These are phyloP conservation scores for Microstroma glucosiphilum DNA, from an alignment of 1,284 basidiomycete genomes.

Conservation along the genomic window DNA sequence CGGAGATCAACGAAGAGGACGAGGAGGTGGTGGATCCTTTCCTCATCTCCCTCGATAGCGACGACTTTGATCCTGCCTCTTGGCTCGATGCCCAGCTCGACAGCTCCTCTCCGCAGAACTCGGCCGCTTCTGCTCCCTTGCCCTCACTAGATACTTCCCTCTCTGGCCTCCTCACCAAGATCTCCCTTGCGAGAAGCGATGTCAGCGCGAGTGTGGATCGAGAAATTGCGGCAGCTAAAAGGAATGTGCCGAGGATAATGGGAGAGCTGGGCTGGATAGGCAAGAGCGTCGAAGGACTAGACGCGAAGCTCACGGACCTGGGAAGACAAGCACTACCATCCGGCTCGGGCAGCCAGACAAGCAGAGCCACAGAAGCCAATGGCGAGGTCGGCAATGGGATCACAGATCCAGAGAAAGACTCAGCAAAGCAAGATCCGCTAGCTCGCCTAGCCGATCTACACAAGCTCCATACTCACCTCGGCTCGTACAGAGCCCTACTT, in stretches of 20 bases:
- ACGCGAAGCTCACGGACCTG: neutral
- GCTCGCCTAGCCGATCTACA: neutral
- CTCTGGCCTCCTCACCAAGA: neutral
- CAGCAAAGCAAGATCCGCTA: neutral
- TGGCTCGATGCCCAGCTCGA: slow-evolving; percentile 8
- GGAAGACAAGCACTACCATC: neutral
- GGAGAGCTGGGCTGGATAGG: neutral
- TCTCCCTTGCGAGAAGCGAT: neutral
- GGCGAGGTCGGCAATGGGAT: neutral
- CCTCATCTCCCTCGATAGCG: neutral
- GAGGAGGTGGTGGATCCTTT: neutral
- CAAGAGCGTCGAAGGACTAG: neutral
- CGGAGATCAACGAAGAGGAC: neutral
- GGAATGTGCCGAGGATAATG: neutral
- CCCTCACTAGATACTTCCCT: neutral
- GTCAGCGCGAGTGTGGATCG: neutral
- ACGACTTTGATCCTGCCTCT: neutral
- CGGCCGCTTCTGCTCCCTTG: neutral
- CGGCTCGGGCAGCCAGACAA: neutral
- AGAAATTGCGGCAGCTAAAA: neutral
- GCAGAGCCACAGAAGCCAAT: neutral
- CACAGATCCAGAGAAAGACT: too few relatives aligned
- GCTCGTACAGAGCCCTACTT: neutral
- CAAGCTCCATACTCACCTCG: neutral
- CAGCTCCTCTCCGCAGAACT: neutral